Base-by-base conservation (phyloP, 129 eudicot genomes). In the Helichrysum umbraculigerum region DNA sequence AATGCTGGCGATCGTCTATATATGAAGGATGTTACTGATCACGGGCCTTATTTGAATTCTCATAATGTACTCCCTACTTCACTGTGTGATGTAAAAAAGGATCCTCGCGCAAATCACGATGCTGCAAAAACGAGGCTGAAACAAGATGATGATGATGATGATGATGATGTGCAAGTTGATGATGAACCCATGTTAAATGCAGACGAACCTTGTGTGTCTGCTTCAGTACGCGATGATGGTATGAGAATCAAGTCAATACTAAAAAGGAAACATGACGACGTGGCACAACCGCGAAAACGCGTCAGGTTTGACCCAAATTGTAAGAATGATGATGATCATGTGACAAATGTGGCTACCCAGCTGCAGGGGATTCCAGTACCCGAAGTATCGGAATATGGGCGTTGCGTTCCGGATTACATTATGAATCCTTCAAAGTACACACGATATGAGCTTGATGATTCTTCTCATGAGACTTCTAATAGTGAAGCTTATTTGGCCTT, bases 351-450 rank as follows among this genome's bases (percentile, higher is more conserved):
- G 22, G 0, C 54, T 14, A 14, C 47, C 47, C 47, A 2, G 12
- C 47, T 41, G 47, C 47, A 41, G 47, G 47, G 47, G 12, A 9
- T 9, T 57, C 44, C 29, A 15, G 62, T 29, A 29, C 41, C 66
- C 16, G 3, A 65, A 52, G 59, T n/a, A 17, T 57, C 69, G 4
- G 57, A 17, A 4, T 68, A 73, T 2, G 47, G 34, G 2, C 17
- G 29, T 34, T 15, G 41, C 14, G 85, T 86, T 28, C 90, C 87
- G 1, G 90, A 77, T 74, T 86, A 83, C 75, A 7, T 83, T 63
- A 20, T 73, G 75, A 86, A 80, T 65, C 87, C 90, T 74, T 83
- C 85, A 3, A 86, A 83, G 64, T 83, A 86, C 51, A 83, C 78
- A 50, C 77, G 74, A 15, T 86, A 81, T 73, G 76, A 73, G 60